Evolutionary conservation across 2,329 filamentous ascomycete species (phyloP), one percentile per base, ranked within the genome.

Genomic region (Lanzia echinophila): DNA sequence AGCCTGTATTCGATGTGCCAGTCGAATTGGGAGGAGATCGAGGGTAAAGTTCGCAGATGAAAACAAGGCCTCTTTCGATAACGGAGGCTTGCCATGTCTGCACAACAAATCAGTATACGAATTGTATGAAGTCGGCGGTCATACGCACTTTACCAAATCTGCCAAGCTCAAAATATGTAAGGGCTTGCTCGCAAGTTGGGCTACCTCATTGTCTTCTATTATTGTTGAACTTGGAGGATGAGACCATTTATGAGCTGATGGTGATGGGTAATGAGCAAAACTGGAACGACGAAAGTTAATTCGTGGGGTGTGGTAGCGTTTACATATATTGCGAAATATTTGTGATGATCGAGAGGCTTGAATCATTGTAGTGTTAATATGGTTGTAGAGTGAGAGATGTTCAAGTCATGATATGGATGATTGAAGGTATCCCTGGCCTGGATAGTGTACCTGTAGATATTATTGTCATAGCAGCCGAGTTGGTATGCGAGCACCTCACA

Each of bases 1-100:
- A 42, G 90, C 90, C 69, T 96, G 88, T 60, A 99, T 95, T 54
- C 94, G 89, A 69, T 95, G 90, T 24, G 94, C 94, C 24, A 99
- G 84, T 36, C 94, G 89, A 47, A 94, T 88, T 13, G 94, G 94
- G 10, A 97, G 84, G 50, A 96, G 87, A 28, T 86, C 88, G 61
- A 97, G 86, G 12, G 94, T 95, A 73, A 97, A 97, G 74, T 96
- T 96, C 58, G 94, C 94, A 1, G 91, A 96, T 36, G 86, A 83
- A 64, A 96, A 83, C 53, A 99, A 81, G 20, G 89, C 87, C 38
- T 85, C 78, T 53, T 86, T 81, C 3, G 88, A 88, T 49, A 97
- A 80, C 0, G 94, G 91, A 32, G 92, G 92, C 6, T 88, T 84
- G 57, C 94, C 94, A 62, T 85, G 79, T 67, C 81, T 84, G 55